Base-by-base conservation (phyloP, 1,284 basidiomycete species). In the Ceratobasidium sp. region DNA sequence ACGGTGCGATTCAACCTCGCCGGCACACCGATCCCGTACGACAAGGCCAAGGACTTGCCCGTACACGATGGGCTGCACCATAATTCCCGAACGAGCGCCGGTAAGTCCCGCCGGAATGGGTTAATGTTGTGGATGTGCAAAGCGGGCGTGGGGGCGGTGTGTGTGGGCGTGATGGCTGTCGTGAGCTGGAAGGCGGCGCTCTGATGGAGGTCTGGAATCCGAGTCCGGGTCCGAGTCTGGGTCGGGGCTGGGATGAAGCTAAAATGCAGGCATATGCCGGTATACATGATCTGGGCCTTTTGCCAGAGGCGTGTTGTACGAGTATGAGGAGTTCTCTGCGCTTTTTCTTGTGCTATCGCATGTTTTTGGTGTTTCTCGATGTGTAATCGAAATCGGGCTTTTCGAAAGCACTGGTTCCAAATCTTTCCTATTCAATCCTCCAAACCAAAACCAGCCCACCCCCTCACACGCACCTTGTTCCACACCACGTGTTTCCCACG, bases 41-140 rank as follows among this genome's bases (percentile, higher is more conserved):
- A 44, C 79, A 81, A 29, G 76, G 78, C 56, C 22, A 54, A 71
- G 0, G 78, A 78, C 11, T 79, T 96, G 4, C 95, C 95, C 0
- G 92, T 92, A 0, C 91, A 95, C 83, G 87, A 95, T 1, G 96
- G 96, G 0, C 86, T 98, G 29, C 96, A 98, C 83, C 96, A 98
- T 82, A 96, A 98, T 77, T 90, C 94, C 0, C 62, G 73, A 32
- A 66, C 51, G 49, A 65, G 51, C 49, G 73, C 73, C 22, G 73
- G 73, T 75, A 75, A 66, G 73, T 61, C 66, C n/a, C 62, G n/a
- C 5, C n/a, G 62, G 29, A 64, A 64, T 46, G 40, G n/a, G 4
- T 64, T 40, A 43, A 44, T 44, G 43, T 34, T 68, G 49, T 75
- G 73, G 73, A 62, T 62, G 61, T 75, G 61, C 37, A 65, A 75